These are phyloP conservation scores for Solanum hybrid DNA, from an alignment of 305 asterid species.

Conservation along the genomic window DNA sequence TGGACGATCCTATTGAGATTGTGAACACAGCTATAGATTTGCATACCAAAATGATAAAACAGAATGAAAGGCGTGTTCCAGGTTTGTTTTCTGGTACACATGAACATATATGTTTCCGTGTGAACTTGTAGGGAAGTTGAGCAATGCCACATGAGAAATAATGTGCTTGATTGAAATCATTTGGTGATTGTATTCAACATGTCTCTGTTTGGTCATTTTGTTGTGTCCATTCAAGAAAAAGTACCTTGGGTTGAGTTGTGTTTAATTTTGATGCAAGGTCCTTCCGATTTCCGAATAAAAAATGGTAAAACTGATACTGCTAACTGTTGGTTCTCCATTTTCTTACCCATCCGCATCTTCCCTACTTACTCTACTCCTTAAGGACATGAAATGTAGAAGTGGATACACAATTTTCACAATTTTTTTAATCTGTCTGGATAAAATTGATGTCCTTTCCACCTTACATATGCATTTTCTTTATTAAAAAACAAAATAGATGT, in stretches of 20 bases:
- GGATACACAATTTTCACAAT: background rate
- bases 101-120: background rate
- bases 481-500: background rate
- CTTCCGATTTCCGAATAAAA: background rate
- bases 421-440: background rate
- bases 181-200: too few relatives aligned
- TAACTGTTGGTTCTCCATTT: background rate
- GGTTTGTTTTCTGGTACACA: conserved; percentile 27
- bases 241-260: background rate
- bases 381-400: background rate
- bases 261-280: background rate
- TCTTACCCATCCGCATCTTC: background rate
- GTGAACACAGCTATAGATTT: conserved; percentile 77
- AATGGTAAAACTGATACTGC: background rate
- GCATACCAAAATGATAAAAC: conserved; percentile 82
- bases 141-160: too few relatives aligned
- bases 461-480: background rate
- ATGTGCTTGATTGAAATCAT: too few relatives aligned
- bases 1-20: conserved; percentile 88
- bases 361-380: background rate
- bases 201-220: background rate
- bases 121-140: conserved; percentile 9
- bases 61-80: conserved; percentile 81
- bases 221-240: background rate
- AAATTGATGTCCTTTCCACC: background rate